Base-by-base conservation (phyloP, 2,329 filamentous ascomycete species). In the Pseudogymnoascus pannorum region DNA sequence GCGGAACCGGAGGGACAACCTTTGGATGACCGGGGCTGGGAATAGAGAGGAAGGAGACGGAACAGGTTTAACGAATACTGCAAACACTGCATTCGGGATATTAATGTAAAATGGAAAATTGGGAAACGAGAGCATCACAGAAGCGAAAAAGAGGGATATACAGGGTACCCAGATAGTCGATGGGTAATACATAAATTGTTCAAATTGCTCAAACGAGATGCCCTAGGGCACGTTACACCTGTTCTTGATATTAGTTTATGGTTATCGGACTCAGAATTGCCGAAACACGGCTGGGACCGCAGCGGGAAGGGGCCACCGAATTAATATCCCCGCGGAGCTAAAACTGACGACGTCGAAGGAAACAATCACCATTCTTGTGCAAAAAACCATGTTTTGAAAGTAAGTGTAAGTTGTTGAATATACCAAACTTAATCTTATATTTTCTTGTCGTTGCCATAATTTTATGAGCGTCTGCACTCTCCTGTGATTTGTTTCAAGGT, bases 1-100 rank as follows among this genome's bases (percentile, higher is more conserved):
- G 68, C 16, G 70, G 70, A n/a, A 70, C 66, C 29, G 69, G 69
- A 12, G 71, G 69, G 9, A 70, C 69, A 35, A 69, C 66, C 48
- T 71, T 72, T 61, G 35, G 40, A 22, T 62, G 61, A 62, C 3
- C 18, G 18, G 12, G 16, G 31, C 12, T 38, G 18, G 57, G 31
- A 36, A 22, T 40, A 29, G 14, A 29, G 2, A 4, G 24, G 14
- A 38, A n/a, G 14, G 18, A 24, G n/a, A 24, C 29, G 24, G 14
- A 57, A 57, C 18, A 29, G 36, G 20, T 4, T 20, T 58, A 16
- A 58, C 24, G 57, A 58, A 58, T 29, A 18, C 48, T 18, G 48
- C 24, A 54, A 58, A 58, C 16, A 18, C 48, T 18, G 48, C 24
- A 54, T 6, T 54, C 14, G 44, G n/a, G 5, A 54, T 54, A 54